These are phyloP conservation scores for Zizania palustris DNA, from an alignment of 202 grass and related monocot genomes.

Conservation along the genomic window DNA sequence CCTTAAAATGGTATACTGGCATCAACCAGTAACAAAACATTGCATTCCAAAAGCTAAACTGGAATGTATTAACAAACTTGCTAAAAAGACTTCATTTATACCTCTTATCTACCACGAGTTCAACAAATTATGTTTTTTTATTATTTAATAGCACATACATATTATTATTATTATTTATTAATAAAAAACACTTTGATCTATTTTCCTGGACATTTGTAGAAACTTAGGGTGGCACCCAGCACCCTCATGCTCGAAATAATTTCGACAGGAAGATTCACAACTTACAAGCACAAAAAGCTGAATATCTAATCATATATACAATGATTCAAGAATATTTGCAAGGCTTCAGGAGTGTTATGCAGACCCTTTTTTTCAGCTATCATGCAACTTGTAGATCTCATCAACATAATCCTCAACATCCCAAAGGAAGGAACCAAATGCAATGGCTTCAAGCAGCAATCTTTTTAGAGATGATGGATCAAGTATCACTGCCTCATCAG, in stretches of 20 bases:
- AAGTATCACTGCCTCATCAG: slow-evolving; percentile 45
- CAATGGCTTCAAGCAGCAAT: slow-evolving; percentile 70
- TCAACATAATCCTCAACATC: slow-evolving; percentile 63
- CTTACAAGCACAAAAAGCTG: slow-evolving; percentile 21
- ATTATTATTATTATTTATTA: no score
- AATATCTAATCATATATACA: slow-evolving; percentile 43
- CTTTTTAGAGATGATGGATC: slow-evolving; percentile 51
- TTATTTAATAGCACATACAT: no score
- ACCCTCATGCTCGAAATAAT: background rate
- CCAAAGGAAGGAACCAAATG: slow-evolving; percentile 75
- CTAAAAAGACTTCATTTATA: no score
- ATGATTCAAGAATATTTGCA: slow-evolving; percentile 28
- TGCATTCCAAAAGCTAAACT: no score
- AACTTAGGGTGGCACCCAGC: background rate
- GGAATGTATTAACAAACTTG: no score
- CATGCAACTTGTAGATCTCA: slow-evolving; percentile 52
- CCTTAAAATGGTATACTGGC: no score
- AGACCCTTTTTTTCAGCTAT: slow-evolving; percentile 37
- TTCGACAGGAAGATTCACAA: slow-evolving; percentile 23
- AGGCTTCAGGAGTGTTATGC: slow-evolving; percentile 15
- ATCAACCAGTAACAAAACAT: no score
- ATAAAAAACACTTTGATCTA: no score
- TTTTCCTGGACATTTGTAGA: background rate
- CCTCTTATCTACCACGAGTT: no score
- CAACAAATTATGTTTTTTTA: no score